A percentile compares a stretch with the other conserved stretches of the same genome.
phyloP scores from a whole-genome alignment of 495 filamentous ascomycete species.

The Xylaria grammica region DNA sequence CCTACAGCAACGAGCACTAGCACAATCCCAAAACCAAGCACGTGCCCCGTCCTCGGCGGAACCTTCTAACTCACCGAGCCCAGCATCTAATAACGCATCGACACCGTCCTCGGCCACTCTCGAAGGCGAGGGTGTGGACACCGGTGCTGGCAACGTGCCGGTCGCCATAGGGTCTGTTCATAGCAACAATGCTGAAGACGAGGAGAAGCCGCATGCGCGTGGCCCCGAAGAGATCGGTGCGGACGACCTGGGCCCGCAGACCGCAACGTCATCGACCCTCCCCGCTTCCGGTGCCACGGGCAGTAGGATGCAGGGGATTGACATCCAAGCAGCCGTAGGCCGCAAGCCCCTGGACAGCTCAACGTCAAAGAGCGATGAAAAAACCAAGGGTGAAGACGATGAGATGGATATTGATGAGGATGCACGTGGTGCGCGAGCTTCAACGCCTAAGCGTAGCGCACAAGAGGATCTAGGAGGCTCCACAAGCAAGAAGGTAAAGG shows the following conservation, averaged over 20 bases:
- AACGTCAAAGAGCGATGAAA: slow-evolving; percentile 20
- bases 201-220: slow-evolving; percentile 78
- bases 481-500: slow-evolving; percentile 45
- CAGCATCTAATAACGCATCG: slow-evolving; percentile 31
- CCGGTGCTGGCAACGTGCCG: slow-evolving; percentile 21
- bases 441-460: slow-evolving; percentile 51
- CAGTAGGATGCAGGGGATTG: slow-evolving; percentile 53
- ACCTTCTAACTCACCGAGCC: slow-evolving; percentile 30
- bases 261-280: slow-evolving; percentile 28
- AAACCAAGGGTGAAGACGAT: slow-evolving; percentile 15
- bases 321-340: slow-evolving; percentile 60
- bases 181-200: slow-evolving; percentile 50
- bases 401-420: slow-evolving; percentile 21
- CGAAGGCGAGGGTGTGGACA: slow-evolving; percentile 29
- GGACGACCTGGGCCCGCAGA: slow-evolving; percentile 85
- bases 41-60: slow-evolving; percentile 25
- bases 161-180: slow-evolving; percentile 27
- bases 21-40: slow-evolving; percentile 34
- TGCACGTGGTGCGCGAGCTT: slow-evolving; percentile 1
- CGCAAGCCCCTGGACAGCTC: slow-evolving; percentile 34
- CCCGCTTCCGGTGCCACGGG: slow-evolving; percentile 27
- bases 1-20: slow-evolving; percentile 27
- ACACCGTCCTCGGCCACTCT: slow-evolving; percentile 27
- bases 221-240: slow-evolving; percentile 83
- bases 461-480: slow-evolving; percentile 45